Base-by-base conservation (phyloP, 129 eudicot genomes). In the Lactuca saligna region DNA sequence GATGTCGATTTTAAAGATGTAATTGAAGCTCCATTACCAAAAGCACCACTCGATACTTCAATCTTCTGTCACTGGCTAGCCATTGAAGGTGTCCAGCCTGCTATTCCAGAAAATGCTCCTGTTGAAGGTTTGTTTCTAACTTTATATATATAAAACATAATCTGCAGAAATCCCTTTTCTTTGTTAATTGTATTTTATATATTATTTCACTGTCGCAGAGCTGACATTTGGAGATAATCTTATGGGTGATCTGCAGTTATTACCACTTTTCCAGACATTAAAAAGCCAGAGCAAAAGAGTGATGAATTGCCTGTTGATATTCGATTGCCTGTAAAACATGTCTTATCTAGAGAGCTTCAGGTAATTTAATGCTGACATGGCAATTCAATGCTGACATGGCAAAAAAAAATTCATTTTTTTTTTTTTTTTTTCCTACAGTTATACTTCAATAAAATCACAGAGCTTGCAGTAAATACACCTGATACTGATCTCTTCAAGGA, bases 301-400 rank as follows among this genome's bases (percentile, higher is more conserved):
- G 79, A 75, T 12, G 81, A 77, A 57, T 65, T 81, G 34, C 89
- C 94, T 51, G 80, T 87, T 63, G 94, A 87, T 65, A 84, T 87
- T 65, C 83, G 82, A 79, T 67, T 83, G 78, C 93, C 93, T 17
- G 85, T 83, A 61, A 81, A 83, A 78, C 89, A 87, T 79, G 86
- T 87, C n/a, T 68, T 87, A 48, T 87, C 94, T 49, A 87, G 87
- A 77, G 94, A 87, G 81, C 94, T 87, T 87, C 89, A 87, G 94
- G 94, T 25, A 25, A 25, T 25, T 25, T 25, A 25, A 25, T 25
- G 29, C 29, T 25, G 29, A 25, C 29, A 25, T 25, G 29, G 29
- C 29, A 25, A 20, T n/a, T n/a, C n/a, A n/a, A n/a, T n/a, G n/a
- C n/a, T n/a, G n/a, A n/a, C n/a, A n/a, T n/a, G n/a, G n/a, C n/a